A percentile compares a stretch with the other conserved stretches of the same genome.
Conservation (phyloP, 805 yeast species). For the Zygotorulaspora chibaensis region DNA sequence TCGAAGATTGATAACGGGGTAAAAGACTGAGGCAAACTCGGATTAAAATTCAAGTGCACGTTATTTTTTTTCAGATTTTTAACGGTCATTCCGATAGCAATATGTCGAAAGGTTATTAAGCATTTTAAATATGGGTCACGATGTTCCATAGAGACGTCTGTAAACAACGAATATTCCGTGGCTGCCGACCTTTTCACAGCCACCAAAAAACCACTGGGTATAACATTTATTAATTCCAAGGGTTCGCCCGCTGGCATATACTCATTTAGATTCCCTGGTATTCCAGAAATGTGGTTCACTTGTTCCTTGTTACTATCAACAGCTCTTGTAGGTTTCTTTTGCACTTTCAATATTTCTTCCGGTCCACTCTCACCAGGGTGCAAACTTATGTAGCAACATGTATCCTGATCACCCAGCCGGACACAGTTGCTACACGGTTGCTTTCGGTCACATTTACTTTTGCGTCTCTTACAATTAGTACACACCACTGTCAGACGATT, state of each 20-base stretch:
- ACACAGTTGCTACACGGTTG: conserved; percentile 29
- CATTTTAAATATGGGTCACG: conserved; percentile 28
- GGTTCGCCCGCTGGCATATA: not conserved
- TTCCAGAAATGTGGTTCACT: not conserved
- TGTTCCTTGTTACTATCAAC: not conserved
- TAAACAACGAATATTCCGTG: conserved; percentile 21
- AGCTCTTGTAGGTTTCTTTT: not conserved
- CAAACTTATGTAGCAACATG: conserved; percentile 16
- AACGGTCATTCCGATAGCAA: conserved; percentile 23
- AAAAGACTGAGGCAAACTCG: conserved; percentile 25
- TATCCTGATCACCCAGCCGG: conserved; percentile 18
- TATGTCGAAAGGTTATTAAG: conserved; percentile 20
- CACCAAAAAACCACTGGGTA: conserved; percentile 25
- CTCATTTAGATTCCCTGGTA: not conserved
- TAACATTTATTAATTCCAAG: conserved; percentile 18
- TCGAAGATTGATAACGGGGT: conserved; percentile 23
- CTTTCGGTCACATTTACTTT: conserved; percentile 30
- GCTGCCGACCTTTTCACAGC: conserved; percentile 30
- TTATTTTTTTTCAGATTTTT: conserved; percentile 12
- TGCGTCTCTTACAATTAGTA: conserved; percentile 32
- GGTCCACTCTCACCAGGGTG: not conserved
- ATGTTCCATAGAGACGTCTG: conserved; percentile 25
- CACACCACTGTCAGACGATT: conserved; percentile 31
- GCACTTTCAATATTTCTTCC: not conserved
- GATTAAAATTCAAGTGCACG: conserved; percentile 8